A percentile compares a stretch with the other conserved stretches of the same genome.
These are phyloP conservation scores for Cystobasidium slooffiae DNA, from an alignment of 1,284 basidiomycete species.

Conservation along the genomic window DNA sequence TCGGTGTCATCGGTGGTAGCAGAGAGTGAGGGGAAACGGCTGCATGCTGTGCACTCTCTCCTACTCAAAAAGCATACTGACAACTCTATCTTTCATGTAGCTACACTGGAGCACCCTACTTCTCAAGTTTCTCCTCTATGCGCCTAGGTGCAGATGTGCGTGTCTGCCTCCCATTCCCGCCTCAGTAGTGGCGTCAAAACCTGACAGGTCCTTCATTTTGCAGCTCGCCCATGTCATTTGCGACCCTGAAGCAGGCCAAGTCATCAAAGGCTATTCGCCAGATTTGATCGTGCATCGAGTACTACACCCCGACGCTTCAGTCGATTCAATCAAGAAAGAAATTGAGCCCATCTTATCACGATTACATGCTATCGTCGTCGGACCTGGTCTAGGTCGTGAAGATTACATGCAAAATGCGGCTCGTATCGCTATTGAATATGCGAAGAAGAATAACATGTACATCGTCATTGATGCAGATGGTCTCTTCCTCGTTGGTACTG, in stretches of 20 bases:
- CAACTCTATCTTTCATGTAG: slow-evolving; percentile 49
- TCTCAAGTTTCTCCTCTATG: slow-evolving; percentile 83
- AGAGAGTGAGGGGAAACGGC: slow-evolving; percentile 68
- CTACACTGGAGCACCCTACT: slow-evolving; percentile 96
- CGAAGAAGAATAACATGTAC: slow-evolving; percentile 71
- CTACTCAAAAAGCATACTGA: not conserved
- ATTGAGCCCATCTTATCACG: slow-evolving; percentile 75
- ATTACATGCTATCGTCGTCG: slow-evolving; percentile 88
- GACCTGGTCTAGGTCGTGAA: slow-evolving; percentile 88
- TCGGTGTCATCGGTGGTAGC: slow-evolving; percentile 91
- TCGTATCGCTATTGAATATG: slow-evolving; percentile 60
- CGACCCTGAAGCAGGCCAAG: slow-evolving; percentile 66
- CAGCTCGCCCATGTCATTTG: slow-evolving; percentile 93
- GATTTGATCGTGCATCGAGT: slow-evolving; percentile 96
- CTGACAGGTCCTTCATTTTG: slow-evolving; percentile 60
- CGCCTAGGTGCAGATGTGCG: slow-evolving; percentile 58
- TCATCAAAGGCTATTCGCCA: slow-evolving; percentile 92
- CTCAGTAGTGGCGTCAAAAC: slow-evolving; percentile 3
- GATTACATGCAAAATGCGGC: slow-evolving; percentile 81
- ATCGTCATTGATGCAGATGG: slow-evolving; percentile 93
- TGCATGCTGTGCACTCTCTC: not conserved
- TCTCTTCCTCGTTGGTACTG: slow-evolving; percentile 75
- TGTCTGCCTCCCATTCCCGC: not conserved
- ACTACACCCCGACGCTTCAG: slow-evolving; percentile 63
- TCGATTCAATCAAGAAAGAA: slow-evolving; percentile 63